phyloP scores from a whole-genome alignment of 169 alveolate species.

The Prorocentrum cordatum region DNA sequence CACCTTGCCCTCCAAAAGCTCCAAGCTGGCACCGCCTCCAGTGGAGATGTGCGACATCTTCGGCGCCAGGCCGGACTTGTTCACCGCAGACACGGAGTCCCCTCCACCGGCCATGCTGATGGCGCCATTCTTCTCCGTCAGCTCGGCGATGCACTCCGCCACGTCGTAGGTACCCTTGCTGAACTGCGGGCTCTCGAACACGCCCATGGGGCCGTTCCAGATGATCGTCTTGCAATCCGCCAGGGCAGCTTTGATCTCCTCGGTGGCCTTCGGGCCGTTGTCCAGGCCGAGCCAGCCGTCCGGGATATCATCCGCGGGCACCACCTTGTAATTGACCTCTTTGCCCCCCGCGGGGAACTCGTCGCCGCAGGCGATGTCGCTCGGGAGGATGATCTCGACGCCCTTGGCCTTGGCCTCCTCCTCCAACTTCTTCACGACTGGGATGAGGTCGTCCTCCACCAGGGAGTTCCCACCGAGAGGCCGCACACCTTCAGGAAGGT shows the following conservation, averaged over 20 bases:
- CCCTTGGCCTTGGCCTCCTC: no score
- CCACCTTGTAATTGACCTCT: constrained; percentile 79
- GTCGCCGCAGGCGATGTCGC: constrained; percentile 85
- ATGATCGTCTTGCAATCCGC: constrained; percentile 87
- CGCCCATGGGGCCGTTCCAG: constrained; percentile 88
- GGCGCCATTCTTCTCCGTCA: constrained; percentile 85
- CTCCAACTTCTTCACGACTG: no score
- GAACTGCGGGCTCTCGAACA: constrained; percentile 87
- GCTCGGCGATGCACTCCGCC: constrained; percentile 81
- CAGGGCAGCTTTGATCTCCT: constrained; percentile 78
- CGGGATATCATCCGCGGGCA: constrained; percentile 81
- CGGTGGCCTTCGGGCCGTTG: constrained; percentile 86
- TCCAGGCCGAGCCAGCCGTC: constrained; percentile 92
- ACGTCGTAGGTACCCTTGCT: constrained; percentile 82
- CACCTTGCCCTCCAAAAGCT: constrained; percentile 93
- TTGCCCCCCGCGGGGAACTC: constrained; percentile 81
- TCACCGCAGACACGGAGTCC: constrained; percentile 91
- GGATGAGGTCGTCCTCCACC: no score
- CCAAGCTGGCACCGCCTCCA: constrained; percentile 98
- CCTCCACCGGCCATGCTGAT: constrained; percentile 84
- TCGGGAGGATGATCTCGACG: constrained; percentile 88
- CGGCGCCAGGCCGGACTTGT: constrained; percentile 79
- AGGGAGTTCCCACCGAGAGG: no score
- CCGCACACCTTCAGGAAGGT: constrained; percentile 88
- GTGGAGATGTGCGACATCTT: constrained; percentile 92